Percentiles rank a stretch among this genome's conserved stretches.
Conservation (phyloP, 768 basidiomycete species). For the Mrakia frigida region DNA sequence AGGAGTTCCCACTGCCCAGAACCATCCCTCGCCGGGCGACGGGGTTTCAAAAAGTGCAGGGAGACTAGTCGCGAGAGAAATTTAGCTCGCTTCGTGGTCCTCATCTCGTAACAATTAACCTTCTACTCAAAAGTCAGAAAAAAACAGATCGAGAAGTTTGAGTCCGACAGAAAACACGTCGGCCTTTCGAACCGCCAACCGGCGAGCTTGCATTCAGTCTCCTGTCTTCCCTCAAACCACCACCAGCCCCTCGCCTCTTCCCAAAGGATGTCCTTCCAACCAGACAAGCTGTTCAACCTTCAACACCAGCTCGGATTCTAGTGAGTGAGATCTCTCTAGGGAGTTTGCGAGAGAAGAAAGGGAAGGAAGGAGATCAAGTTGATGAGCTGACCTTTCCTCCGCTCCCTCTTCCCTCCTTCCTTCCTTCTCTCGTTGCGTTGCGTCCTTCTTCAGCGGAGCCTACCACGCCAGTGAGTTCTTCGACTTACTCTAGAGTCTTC, state of each 20-base stretch:
- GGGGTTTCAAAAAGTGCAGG: too few species aligned
- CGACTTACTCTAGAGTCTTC: background rate
- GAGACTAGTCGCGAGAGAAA: too few species aligned
- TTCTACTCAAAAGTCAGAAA: too few species aligned
- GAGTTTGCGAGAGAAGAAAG: background rate
- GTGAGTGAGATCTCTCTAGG: background rate
- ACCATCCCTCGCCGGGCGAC: too few species aligned
- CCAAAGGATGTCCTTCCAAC: conserved; percentile 4
- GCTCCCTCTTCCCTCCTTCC: background rate
- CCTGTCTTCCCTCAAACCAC: too few species aligned
- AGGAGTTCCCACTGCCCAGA: too few species aligned
- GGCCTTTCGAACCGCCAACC: too few species aligned
- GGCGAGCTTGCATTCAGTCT: too few species aligned
- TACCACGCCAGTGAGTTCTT: conserved; percentile 17
- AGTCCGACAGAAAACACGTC: too few species aligned
- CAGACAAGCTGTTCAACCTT: conserved; percentile 21
- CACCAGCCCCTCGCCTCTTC: background rate
- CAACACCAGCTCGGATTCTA: conserved; percentile 30
- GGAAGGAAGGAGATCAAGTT: background rate
- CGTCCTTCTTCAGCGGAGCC: background rate
- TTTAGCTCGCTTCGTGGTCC: too few species aligned
- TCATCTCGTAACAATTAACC: too few species aligned
- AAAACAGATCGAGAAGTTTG: too few species aligned
- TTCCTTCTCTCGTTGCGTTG: background rate
- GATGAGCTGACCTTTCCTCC: background rate